Conservation (phyloP, 2,329 filamentous ascomycete genomes). For the Monilinia aucupariae region DNA sequence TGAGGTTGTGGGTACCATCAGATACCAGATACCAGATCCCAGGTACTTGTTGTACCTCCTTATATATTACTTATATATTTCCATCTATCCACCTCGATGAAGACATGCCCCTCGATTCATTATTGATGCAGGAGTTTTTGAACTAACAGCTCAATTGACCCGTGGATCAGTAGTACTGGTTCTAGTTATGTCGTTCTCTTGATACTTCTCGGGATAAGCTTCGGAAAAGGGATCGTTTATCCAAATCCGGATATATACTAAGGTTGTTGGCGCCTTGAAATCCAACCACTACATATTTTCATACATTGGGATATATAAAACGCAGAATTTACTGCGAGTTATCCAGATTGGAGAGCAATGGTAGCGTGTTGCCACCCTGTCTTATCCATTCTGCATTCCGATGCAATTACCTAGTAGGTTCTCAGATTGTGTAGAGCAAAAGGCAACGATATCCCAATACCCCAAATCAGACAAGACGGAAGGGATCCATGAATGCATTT, state of each 20-base stretch:
- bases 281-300: background rate
- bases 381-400: background rate
- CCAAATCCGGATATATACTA: background rate
- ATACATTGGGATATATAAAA: background rate
- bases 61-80: background rate
- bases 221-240: slow-evolving; percentile 8
- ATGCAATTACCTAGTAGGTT: background rate
- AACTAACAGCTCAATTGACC: background rate
- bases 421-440: no score
- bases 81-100: slow-evolving; percentile 37
- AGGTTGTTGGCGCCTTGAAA: background rate
- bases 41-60: no score
- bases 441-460: no score
- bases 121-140: no score
- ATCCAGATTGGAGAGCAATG: background rate
- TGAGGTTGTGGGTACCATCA: no score
- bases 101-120: slow-evolving; percentile 44
- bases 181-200: background rate
- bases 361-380: background rate
- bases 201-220: background rate
- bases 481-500: background rate
- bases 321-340: no score
- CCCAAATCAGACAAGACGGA: background rate
- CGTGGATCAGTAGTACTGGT: background rate
- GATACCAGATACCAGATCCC: no score